Base-by-base conservation (phyloP, 306 rosid genomes). In the Quercus aquifolioides region DNA sequence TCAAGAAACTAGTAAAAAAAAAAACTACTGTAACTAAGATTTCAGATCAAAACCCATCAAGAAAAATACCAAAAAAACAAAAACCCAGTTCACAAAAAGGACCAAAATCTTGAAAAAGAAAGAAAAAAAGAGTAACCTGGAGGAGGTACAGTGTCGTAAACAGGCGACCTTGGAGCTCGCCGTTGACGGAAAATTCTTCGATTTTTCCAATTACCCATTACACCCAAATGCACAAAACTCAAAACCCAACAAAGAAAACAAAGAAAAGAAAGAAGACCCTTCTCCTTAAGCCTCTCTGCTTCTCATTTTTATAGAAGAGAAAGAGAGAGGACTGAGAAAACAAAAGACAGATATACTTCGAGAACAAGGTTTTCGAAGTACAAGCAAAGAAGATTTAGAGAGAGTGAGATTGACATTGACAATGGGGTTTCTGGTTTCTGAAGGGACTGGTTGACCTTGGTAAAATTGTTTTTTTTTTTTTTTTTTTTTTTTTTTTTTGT, bases 181-280 rank as follows among this genome's bases (percentile, higher is more conserved):
- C 69, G 86, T 57, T 73, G 87, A 68, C 88, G 93, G 78, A 71
- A 85, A 80, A 71, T 41, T 69, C 95, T 83, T 31, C 95, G 90
- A 74, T 89, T 55, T 28, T 78, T 79, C 98, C 98, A 91, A 57
- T 85, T 94, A 5, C 98, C 97, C 98, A 94, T 93, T 76, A 79
- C 56, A 56, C 69, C 70, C 33, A 67, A 67, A 19, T 63, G 19
- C 69, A 63, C 52, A 41, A 79, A 60, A 26, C 43, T 58, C 41
- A 17, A 28, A 70, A 20, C 2, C 31, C 68, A 41, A 19, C 55
- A 8, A 20, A 28, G 30, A 28, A 28, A 28, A 28, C 30, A 28
- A 28, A 26, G 33, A 21, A 41, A 58, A n/a, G 1, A 2, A 17
- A 23, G 23, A 14, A 17, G 41, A 3, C 71, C 38, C 11, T 41